Evolutionary conservation across 768 basidiomycete genomes (phyloP).

Genomic region (Phlebiopsis gigantea): DNA sequence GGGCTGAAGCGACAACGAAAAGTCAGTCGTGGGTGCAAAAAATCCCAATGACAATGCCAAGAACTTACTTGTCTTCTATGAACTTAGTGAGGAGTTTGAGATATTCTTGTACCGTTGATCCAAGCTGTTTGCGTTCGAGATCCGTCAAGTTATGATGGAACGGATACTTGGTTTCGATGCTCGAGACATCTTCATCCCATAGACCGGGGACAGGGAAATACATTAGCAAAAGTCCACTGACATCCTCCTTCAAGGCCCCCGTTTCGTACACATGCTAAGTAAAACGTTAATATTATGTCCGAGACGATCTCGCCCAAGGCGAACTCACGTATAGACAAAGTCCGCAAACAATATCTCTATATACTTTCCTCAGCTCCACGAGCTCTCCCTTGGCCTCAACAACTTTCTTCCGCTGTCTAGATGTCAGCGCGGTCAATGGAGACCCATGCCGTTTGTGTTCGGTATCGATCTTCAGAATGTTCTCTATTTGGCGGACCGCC

Average conservation of each 20-base stretch:
- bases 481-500: background rate
- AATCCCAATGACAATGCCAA: background rate
- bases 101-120: background rate
- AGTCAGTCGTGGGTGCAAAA: background rate
- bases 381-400: background rate
- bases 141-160: constrained; percentile 2
- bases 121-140: background rate
- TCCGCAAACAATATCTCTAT: background rate
- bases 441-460: background rate
- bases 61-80: background rate
- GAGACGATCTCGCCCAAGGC: background rate
- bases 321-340: constrained; percentile 2
- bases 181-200: background rate
- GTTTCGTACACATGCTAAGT: constrained; percentile 3
- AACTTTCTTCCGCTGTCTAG: background rate
- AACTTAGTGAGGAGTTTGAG: background rate
- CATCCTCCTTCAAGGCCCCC: background rate
- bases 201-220: constrained; percentile 2
- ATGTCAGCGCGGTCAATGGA: background rate
- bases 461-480: background rate
- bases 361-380: background rate
- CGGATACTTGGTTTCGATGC: background rate
- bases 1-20: background rate
- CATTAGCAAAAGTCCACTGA: background rate
- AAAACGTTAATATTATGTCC: background rate